These are phyloP conservation scores for Penicillium sp. DNA, from an alignment of 2,329 filamentous ascomycete genomes.

Conservation along the genomic window DNA sequence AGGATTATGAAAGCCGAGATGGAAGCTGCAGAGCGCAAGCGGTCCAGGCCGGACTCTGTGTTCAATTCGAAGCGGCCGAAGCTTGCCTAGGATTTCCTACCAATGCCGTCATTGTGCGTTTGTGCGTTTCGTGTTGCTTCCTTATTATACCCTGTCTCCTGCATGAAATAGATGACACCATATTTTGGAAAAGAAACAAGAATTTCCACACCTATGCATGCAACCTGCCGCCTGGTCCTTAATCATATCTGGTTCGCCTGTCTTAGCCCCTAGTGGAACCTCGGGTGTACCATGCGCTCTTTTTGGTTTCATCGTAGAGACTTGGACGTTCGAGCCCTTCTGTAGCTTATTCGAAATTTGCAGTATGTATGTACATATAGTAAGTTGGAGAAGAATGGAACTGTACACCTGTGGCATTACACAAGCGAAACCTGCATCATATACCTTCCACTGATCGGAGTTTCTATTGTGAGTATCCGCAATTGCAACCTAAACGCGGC, in stretches of 20 bases:
- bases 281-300: not conserved
- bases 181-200: not conserved
- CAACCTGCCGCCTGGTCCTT: not conserved
- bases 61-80: slow-evolving; percentile 43
- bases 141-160: slow-evolving; percentile 1
- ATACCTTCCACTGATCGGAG: not conserved
- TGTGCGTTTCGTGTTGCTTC: not conserved
- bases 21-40: slow-evolving; percentile 66
- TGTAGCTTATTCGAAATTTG: no score
- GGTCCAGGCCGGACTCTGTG: slow-evolving; percentile 44
- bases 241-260: not conserved
- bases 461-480: not conserved
- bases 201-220: not conserved
- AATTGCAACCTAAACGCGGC: not conserved
- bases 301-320: no score
- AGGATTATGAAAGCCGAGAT: slow-evolving; percentile 83
- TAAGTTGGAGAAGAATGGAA: no score
- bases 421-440: not conserved
- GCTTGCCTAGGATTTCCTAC: slow-evolving; percentile 34
- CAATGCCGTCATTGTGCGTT: not conserved
- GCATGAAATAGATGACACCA: not conserved
- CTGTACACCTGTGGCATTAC: no score
- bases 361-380: no score
- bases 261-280: no score
- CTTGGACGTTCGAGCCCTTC: no score